Conservation (phyloP, 495 filamentous ascomycete species). For the Podospora pseudopauciseta region DNA sequence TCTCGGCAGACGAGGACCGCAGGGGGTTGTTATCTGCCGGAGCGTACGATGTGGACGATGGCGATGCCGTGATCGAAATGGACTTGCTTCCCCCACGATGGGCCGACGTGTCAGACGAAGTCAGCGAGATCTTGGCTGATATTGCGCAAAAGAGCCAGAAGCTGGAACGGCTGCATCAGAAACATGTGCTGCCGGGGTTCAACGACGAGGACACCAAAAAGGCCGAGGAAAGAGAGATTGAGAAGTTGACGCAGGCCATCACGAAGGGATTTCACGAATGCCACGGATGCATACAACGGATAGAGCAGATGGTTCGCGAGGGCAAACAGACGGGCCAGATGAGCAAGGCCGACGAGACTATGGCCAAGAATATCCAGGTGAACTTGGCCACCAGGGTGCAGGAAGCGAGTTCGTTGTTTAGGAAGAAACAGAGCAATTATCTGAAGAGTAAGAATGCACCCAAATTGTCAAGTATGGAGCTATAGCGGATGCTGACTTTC, state of each 20-base stretch:
- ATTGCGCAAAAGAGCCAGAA: slow-evolving; percentile 78
- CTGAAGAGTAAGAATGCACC: slow-evolving; percentile 67
- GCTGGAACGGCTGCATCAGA: slow-evolving; percentile 90
- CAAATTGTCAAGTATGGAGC: background rate
- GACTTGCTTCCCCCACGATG: slow-evolving; percentile 91
- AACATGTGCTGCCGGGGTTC: slow-evolving; percentile 94
- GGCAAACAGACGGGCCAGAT: slow-evolving; percentile 63
- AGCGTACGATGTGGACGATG: slow-evolving; percentile 76
- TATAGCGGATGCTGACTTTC: slow-evolving; percentile 6
- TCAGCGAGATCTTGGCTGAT: slow-evolving; percentile 73
- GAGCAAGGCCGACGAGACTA: slow-evolving; percentile 79
- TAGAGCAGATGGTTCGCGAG: slow-evolving; percentile 80
- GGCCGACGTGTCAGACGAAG: slow-evolving; percentile 93
- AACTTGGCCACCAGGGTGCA: slow-evolving; percentile 82
- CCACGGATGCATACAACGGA: slow-evolving; percentile 77
- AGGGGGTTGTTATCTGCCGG: slow-evolving; percentile 78
- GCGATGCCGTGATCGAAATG: slow-evolving; percentile 97
- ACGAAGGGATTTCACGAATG: slow-evolving; percentile 86
- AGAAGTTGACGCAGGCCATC: slow-evolving; percentile 83
- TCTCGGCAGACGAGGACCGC: slow-evolving; percentile 61
- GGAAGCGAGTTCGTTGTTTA: slow-evolving; percentile 85
- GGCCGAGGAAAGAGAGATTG: slow-evolving; percentile 82
- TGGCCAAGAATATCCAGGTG: slow-evolving; percentile 94
- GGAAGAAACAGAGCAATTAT: slow-evolving; percentile 96
- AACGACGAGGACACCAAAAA: slow-evolving; percentile 86